phyloP scores from a whole-genome alignment of 805 yeast genomes.

The Hanseniaspora taiwanica region DNA sequence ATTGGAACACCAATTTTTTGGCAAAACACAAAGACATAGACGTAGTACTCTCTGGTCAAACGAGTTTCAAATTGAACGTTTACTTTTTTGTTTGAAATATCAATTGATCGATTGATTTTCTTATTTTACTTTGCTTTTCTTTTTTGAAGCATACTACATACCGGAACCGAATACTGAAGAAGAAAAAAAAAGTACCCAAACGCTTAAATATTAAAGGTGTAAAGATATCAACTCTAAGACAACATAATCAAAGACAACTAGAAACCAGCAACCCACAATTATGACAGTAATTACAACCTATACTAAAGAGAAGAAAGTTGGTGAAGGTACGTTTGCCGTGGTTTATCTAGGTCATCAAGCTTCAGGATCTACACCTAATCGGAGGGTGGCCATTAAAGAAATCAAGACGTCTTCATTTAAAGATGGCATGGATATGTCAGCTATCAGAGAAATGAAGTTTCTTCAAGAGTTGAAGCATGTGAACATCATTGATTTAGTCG shows the following conservation, averaged over 20 bases:
- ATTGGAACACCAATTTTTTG: no score
- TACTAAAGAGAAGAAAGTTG: slow-evolving; percentile 63
- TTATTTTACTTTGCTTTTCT: no score
- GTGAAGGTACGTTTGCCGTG: slow-evolving; percentile 98
- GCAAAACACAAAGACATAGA: no score
- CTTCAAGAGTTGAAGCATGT: slow-evolving; percentile 66
- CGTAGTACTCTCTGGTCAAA: no score
- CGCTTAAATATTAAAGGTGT: no score
- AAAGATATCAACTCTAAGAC: no score
- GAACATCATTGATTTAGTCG: slow-evolving; percentile 78
- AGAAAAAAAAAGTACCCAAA: no score
- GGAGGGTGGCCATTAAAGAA: slow-evolving; percentile 83
- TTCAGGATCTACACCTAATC: slow-evolving; percentile 24
- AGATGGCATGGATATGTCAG: slow-evolving; percentile 97
- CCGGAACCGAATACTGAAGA: no score
- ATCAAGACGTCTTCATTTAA: slow-evolving; percentile 89
- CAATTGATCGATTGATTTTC: no score
- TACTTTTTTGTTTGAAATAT: no score
- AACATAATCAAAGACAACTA: background rate
- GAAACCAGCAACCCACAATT: background rate
- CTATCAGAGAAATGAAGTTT: slow-evolving; percentile 84
- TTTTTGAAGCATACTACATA: no score
- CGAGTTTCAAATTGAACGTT: no score
- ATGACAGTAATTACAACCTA: background rate
- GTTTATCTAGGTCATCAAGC: slow-evolving; percentile 72